phyloP scores from a whole-genome alignment of 768 basidiomycete genomes.

The Suillus alpinus region DNA sequence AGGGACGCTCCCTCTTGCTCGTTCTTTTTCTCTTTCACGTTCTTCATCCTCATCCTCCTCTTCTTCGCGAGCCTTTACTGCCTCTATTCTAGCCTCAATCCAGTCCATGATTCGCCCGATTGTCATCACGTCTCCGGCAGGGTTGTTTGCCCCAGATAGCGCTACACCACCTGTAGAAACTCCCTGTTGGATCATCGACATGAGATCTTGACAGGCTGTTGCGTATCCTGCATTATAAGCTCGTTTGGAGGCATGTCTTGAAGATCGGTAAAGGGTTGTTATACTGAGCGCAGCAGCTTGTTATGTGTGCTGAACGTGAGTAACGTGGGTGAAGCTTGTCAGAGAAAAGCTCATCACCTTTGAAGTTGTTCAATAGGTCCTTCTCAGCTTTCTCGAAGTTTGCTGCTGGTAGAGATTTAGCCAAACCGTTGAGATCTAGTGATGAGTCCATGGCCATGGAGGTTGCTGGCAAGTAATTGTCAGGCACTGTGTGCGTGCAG shows the following conservation, averaged over 20 bases:
- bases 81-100: slow-evolving; percentile 79
- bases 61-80: slow-evolving; percentile 69
- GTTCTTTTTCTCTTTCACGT: slow-evolving; percentile 52
- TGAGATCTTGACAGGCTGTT: slow-evolving; percentile 74
- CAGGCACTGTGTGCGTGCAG: background rate
- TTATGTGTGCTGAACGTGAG: slow-evolving; percentile 20
- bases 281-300: slow-evolving; percentile 81
- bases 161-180: slow-evolving; percentile 60
- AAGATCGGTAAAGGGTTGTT: slow-evolving; percentile 81
- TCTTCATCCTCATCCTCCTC: slow-evolving; percentile 85
- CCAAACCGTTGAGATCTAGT: slow-evolving; percentile 77
- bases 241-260: slow-evolving; percentile 70
- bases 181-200: slow-evolving; percentile 80
- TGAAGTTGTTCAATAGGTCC: slow-evolving; percentile 77
- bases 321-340: slow-evolving; percentile 3
- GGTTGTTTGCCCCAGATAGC: slow-evolving; percentile 38
- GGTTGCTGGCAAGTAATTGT: background rate
- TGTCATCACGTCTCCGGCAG: slow-evolving; percentile 59
- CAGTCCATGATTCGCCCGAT: slow-evolving; percentile 83
- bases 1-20: slow-evolving; percentile 28
- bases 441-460: slow-evolving; percentile 52
- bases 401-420: slow-evolving; percentile 66
- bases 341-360: slow-evolving; percentile 44
- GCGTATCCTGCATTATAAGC: slow-evolving; percentile 82
- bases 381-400: slow-evolving; percentile 77